Percentiles rank a stretch among this genome's conserved stretches.
Evolutionary conservation across 495 filamentous ascomycete species (phyloP).

Genomic region (Tuber aestivum): DNA sequence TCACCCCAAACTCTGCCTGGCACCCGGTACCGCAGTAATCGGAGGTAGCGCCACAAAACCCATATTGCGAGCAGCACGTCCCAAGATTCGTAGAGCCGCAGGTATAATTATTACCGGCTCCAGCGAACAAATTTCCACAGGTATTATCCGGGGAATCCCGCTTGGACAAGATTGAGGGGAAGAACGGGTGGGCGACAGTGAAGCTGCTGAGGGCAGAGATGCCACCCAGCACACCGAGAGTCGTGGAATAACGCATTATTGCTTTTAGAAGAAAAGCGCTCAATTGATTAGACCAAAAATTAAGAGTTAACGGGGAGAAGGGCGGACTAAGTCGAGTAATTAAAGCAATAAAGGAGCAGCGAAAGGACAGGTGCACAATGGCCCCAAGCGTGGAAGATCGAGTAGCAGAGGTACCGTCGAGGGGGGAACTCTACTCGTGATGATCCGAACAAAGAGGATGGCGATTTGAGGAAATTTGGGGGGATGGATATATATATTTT

Average conservation of each 20-base stretch:
- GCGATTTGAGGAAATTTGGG: constrained; percentile 3
- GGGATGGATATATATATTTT: constrained; percentile 31
- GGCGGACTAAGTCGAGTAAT: neutral
- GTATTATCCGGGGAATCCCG: constrained; percentile 44
- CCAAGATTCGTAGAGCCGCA: constrained; percentile 24
- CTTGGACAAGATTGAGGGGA: constrained; percentile 1
- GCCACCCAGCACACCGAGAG: constrained; percentile 22
- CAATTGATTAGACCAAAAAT: constrained; percentile 13
- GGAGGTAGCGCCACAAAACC: constrained; percentile 50
- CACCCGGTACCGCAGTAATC: constrained; percentile 53
- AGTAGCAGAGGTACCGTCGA: constrained; percentile 13
- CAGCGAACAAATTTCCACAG: constrained; percentile 42
- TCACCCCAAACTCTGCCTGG: constrained; percentile 40
- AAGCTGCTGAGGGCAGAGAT: constrained; percentile 24
- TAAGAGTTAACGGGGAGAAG: constrained; percentile 13
- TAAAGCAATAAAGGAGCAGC: neutral
- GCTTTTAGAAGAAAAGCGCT: constrained; percentile 8
- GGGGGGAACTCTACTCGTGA: constrained; percentile 20
- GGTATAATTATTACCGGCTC: constrained; percentile 31
- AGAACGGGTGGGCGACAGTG: constrained; percentile 23
- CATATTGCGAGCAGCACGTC: constrained; percentile 42
- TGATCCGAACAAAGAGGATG: constrained; percentile 8
- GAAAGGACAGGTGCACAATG: constrained; percentile 33
- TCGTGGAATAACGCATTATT: constrained; percentile 1
- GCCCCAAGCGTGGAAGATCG: constrained; percentile 22